Base-by-base conservation (phyloP, 495 filamentous ascomycete species). In the Penicillium malachiteum region DNA sequence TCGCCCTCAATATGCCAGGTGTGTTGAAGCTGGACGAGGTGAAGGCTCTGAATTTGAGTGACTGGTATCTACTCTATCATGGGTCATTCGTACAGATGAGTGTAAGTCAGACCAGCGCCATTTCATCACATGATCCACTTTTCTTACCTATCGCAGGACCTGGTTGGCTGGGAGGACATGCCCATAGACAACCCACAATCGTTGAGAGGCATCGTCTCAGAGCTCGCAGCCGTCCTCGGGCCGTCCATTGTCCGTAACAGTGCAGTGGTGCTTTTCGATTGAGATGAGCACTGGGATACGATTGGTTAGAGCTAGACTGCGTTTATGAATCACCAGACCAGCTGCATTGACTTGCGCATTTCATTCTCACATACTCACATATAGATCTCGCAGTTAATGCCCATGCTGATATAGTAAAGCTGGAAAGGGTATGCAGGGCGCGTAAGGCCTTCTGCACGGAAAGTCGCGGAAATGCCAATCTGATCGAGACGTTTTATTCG, bases 171-270 rank as follows among this genome's bases (percentile, higher is more conserved):
- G 89, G 81, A 87, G 10, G 57, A 64, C n/a, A 80, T 85, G 56
- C 59, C 75, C 11, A 70, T 88, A 10, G 66, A 68, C 12, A 73
- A 84, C 54, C 65, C 77, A 5, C 69, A 72, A 26, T 74, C 76
- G 0, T 58, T 90, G 30, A 91, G 89, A 68, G 84, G 83, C 0
- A 77, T 84, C 38, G 71, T 94, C 40, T 89, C 83, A 6, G 90
- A 96, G 63, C 70, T 96, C 35, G 87, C 88, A 8, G 89, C 93
- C 7, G 84, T 79, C 4, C 71, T 96, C 39, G 93, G 93, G 3
- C 81, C 83, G 7, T 84, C 85, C 7, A 60, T 91, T 44, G 80
- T 87, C 38, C 70, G 68, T 33, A 70, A 84, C 48, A 80, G 72
- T 48, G 76, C 71, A 0, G 74, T 76, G 31, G 74, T 77, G 31